Base-by-base conservation (phyloP, 768 basidiomycete genomes). In the Coprinopsis cinerea region DNA sequence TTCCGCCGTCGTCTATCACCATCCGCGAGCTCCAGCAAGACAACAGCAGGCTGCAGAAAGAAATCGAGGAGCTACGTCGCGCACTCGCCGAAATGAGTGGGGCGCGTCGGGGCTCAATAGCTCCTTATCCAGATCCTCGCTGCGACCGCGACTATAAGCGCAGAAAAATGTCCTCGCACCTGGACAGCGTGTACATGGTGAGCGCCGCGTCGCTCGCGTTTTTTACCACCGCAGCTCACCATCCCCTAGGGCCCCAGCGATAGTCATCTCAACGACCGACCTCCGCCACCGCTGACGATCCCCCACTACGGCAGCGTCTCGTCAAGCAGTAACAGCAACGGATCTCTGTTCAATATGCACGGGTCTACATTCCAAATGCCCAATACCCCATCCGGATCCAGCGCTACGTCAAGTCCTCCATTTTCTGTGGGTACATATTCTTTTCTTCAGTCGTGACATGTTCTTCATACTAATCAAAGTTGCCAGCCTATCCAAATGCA, bases 11-110 rank as follows among this genome's bases (percentile, higher is more conserved):
- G 0, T 71, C 85, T 7, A 66, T 80, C 57, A 85, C 86, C 59
- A 86, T 92, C 57, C 80, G 85, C 24, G 89, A 90, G 61, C 79
- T 92, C 47, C 85, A 91, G 63, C 81, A 88, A 59, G 90, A 92
- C 61, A 89, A 88, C 59, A 67, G 74, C 46, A 71, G 82, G 9
- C 72, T 91, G 4, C 75, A 76, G 49, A 81, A 81, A 55, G 85
- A 90, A 65, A 83, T 84, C 59, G 84, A 87, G 14, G 82, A 86
- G 26, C 71, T 88, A 32, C 76, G 85, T n/a, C 77, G 82, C 42
- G 70, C 86, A 54, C 72, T 88, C 24, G 67, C 72, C 35, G 81
- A 82, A 23, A 59, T 61, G 4, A 64, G 74, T 26, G 76, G 77
- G n/a, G 57, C 75, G 30, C 74, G 81, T 50, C 69, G 81, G 25